Conservation (phyloP, 495 filamentous ascomycete genomes). For the Lepidopterella palustris region DNA sequence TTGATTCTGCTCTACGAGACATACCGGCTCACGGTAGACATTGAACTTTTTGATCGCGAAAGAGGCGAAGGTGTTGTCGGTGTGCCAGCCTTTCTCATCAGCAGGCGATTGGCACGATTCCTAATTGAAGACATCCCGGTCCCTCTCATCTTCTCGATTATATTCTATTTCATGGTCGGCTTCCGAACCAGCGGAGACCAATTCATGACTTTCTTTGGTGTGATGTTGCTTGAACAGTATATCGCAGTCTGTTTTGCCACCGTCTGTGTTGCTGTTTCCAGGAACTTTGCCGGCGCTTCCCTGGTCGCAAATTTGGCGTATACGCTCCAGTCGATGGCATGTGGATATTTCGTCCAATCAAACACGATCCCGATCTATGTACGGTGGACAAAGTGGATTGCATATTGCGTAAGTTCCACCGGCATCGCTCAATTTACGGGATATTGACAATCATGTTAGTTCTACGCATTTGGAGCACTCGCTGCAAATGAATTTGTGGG, state of each 20-base stretch:
- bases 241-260: slow-evolving; percentile 33
- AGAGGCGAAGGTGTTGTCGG: slow-evolving; percentile 62
- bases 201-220: slow-evolving; percentile 62
- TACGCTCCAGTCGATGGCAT: slow-evolving; percentile 62
- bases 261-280: slow-evolving; percentile 49
- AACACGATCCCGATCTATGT: slow-evolving; percentile 67
- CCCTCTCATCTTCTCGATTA: slow-evolving; percentile 58
- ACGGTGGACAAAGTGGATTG: slow-evolving; percentile 61
- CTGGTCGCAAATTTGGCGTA: slow-evolving; percentile 59
- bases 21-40: slow-evolving; percentile 63
- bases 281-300: slow-evolving; percentile 56
- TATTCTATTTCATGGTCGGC: slow-evolving; percentile 72
- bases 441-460: too few relatives aligned
- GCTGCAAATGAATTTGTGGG: slow-evolving; percentile 62
- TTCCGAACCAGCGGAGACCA: slow-evolving; percentile 53
- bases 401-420: slow-evolving; percentile 43
- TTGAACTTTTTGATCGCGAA: slow-evolving; percentile 68
- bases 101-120: slow-evolving; percentile 57
- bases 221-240: slow-evolving; percentile 60
- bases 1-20: slow-evolving; percentile 66
- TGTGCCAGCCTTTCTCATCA: slow-evolving; percentile 58
- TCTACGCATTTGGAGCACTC: slow-evolving; percentile 62
- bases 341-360: slow-evolving; percentile 66
- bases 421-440: too few relatives aligned
- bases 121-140: slow-evolving; percentile 63